Evolutionary conservation across 2,329 filamentous ascomycete genomes (phyloP), one percentile per base, ranked within the genome.

Genomic region (Fusarium protoensiforme): DNA sequence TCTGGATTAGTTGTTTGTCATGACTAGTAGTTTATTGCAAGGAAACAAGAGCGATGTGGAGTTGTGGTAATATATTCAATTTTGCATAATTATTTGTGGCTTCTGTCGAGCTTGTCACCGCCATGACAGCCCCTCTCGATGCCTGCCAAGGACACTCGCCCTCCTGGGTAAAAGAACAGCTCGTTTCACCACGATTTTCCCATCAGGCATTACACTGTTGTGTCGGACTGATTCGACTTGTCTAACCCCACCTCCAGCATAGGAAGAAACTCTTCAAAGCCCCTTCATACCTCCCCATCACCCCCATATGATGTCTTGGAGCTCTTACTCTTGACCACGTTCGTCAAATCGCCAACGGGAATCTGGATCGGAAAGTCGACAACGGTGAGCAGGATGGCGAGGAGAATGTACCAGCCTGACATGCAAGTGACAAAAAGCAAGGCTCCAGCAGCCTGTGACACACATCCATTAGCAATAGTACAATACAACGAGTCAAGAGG

Each of bases 361-460:
- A 91, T 73, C 20, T 85, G 79, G 58, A 89, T 76, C 0, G 88
- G 88, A 68, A 90, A 90, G 75, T 90, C 87, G 11, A 90, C 81
- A 14, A 84, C 80, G 2, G 85, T 86, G 4, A 90, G 79, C 68
- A 90, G 80, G 66, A 88, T 84, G 16, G 86, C 85, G 11, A 86
- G 76, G 53, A 90, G 84, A 18, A 89, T 85, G 75, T 85, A 89
- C 89, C 88, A 90, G 5, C 87, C 85, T 2, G 85, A 79, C 60
- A 86, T 63, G 46, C 79, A 84, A 1, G 87, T 83, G 1, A 86
- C 83, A 57, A 90, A 89, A 1, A 81, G 78, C 43, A 80, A 81
- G 0, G 85, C 88, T 18, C 88, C 88, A 2, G 81, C 85, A 20
- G 79, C 83, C 82, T 86, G 56, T 31, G 11, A 5, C 9, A 1